Base-by-base conservation (phyloP, 345 rosid species). In the Eucalyptus albens region DNA sequence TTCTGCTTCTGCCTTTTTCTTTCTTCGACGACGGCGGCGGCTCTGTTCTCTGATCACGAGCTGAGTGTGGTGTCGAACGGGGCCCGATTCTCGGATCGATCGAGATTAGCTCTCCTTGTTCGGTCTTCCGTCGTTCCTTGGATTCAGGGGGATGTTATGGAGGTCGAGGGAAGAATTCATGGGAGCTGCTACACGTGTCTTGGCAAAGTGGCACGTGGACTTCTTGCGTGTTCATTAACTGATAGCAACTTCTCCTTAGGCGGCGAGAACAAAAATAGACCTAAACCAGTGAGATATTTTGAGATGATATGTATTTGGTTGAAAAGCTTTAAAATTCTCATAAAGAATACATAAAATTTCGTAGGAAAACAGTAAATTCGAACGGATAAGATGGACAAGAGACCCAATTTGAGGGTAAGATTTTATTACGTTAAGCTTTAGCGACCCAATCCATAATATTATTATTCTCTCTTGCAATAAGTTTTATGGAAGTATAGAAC, bases 391-490 rank as follows among this genome's bases (percentile, higher is more conserved):
- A 51, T 17, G 9, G 56, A 53, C 9, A 53, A 53, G 10, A 19
- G 10, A 53, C 56, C 10, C 10, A 19, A 53, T 53, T 19, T 8
- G 24, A 53, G 0, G 2, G 10, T 53, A 53, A 53, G 24, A 3
- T 53, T 53, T 53, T 53, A 1, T 53, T 53, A 19, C 1, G 24
- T 19, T 53, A 0, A 53, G 24, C 2, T 19, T 53, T 19, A 53
- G 10, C 0, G 5, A 53, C 0, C 24, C 2, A 53, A 53, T 53
- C 0, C 24, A 3, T 53, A 53, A 3, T 53, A 0, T 19, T 53
- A 53, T 53, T 8, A 19, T 53, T 53, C 0, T 53, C 56, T 53
- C 24, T 8, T 53, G 10, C 10, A 53, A 53, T 53, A 8, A 53
- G 56, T 8, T 19, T 7, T 19, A 19, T 53, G 4, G 24, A 53